Percentiles rank a stretch among this genome's conserved stretches.
Evolutionary conservation across 2,329 filamentous ascomycete species (phyloP).

Genomic region (Alternaria sp.): DNA sequence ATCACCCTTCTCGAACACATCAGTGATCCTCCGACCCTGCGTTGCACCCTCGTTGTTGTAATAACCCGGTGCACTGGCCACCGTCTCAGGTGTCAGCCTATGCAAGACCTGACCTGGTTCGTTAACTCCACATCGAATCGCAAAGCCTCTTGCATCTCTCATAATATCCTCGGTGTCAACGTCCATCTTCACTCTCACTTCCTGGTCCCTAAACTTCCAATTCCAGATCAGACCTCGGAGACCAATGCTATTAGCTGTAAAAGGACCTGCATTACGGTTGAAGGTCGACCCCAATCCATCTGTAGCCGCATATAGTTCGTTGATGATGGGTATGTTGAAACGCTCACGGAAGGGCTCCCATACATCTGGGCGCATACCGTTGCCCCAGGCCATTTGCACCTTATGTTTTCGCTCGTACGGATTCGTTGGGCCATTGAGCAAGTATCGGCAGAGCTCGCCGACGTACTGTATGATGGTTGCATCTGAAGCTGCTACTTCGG

Average conservation of each 20-base stretch:
- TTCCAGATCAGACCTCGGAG: conserved; percentile 49
- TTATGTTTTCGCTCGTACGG: conserved; percentile 44
- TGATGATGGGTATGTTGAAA: conserved; percentile 51
- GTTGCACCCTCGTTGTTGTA: conserved; percentile 49
- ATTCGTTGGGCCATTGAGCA: conserved; percentile 46
- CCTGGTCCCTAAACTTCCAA: conserved; percentile 36
- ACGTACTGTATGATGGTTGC: conserved; percentile 51
- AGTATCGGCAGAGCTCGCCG: conserved; percentile 50
- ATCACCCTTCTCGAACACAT: conserved; percentile 52
- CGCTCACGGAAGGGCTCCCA: conserved; percentile 53
- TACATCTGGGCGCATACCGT: conserved; percentile 55
- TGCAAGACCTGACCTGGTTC: conserved; percentile 51
- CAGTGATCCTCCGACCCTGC: conserved; percentile 38
- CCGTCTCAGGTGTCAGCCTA: conserved; percentile 38
- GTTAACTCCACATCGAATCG: conserved; percentile 40
- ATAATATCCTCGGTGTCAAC: conserved; percentile 51
- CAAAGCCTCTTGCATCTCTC: conserved; percentile 47
- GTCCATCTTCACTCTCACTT: conserved; percentile 51
- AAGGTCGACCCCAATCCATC: conserved; percentile 49
- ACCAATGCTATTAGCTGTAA: conserved; percentile 46
- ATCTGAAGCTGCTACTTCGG: conserved; percentile 42
- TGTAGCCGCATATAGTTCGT: conserved; percentile 53
- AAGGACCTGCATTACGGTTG: conserved; percentile 46
- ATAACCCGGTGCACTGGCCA: conserved; percentile 39
- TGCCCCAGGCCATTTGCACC: conserved; percentile 50